Base-by-base conservation (phyloP, 192 early-diverging fungal species). In the Polychytrium aggregatum region DNA sequence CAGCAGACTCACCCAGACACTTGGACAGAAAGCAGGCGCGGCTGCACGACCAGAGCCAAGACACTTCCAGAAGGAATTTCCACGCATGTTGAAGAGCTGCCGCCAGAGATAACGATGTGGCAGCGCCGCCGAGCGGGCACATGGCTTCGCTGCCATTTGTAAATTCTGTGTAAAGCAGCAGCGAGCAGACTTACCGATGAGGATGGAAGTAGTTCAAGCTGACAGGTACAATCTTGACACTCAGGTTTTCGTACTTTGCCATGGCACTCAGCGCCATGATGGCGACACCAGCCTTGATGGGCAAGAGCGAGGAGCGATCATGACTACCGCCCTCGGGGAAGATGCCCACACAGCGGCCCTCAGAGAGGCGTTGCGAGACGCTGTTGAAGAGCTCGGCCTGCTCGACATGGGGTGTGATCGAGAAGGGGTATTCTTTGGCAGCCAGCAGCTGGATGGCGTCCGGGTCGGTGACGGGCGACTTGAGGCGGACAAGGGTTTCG, bases 251-350 rank as follows among this genome's bases (percentile, higher is more conserved):
- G 57, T 91, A 80, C 44, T 80, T 76, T 7, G 76, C 83, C 74
- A 94, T 85, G 20, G 95, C 89, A 37, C 86, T 86, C 11, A 98
- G 69, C 16, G 72, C 72, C 72, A 75, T 70, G 30, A 76, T 62
- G 3, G 68, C 49, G 40, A 72, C 67, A 40, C 77, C 77, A 25
- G 77, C 84, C 78, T 97, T 98, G 42, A 98, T 67, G 24, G 96
- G 96, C 43, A 98, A 63, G 76, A 98, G 84, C 53, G 93, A 84
- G 3, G 90, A 76, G 44, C 92, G 86, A 63, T 98, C 96, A 68
- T 98, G 96, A 56, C 83, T 87, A 13, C 96, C 96, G 37, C 95
- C 93, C 51, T 97, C 96, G 6, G 96, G 96, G 66, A 98, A 98
- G 50, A 98, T 98, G 13, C 90, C 90, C 6, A 98, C 82, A 57